Evolutionary conservation across 2,329 filamentous ascomycete species (phyloP), one percentile per base, ranked within the genome.

Genomic region (Ophiostoma ulmi): DNA sequence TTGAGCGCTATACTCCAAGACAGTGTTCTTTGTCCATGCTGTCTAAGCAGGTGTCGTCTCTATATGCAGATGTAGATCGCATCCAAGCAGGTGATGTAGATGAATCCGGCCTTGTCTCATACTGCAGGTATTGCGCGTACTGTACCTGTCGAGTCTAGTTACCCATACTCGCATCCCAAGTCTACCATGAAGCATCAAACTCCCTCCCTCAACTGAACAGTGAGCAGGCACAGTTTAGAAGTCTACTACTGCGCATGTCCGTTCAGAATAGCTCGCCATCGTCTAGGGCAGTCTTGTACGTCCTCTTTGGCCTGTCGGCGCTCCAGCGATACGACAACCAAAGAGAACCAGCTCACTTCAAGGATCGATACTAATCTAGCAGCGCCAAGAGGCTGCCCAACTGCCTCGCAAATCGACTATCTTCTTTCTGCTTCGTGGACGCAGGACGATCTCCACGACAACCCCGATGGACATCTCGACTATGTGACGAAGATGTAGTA

Each of bases 221-320:
- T 22, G 67, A 72, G 52, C 71, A 70, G 13, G 13, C 61, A 14
- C 31, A 69, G 67, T 70, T 72, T 20, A 61, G 72, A 0, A 69
- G 72, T 35, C 48, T 73, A 35, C 70, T 73, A 14, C 55, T 73
- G 39, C 72, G 72, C 67, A 72, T 73, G 70, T 72, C 70, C 6
- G 26, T 72, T 6, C 58, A 69, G 6, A 67, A 73, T 58, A 67
- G 67, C 78, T 26, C 70, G 52, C 52, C 52, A 6, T 55, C 52
- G 6, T 55, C 52, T 6, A 22, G 22, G 5, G 52, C 52, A 3
- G 52, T 55, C 8, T 13, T 55, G 52, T 55, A 55, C n/a, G 20
- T n/a, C 22, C 52, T 55, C 52, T 55, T 55, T 13, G 22, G 52
- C n/a, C 52, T 55, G 52, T 55, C 52, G 20, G 52, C 52, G n/a